phyloP scores from a whole-genome alignment of 2,329 filamentous ascomycete species.

The Pestalotiopsis sp. region DNA sequence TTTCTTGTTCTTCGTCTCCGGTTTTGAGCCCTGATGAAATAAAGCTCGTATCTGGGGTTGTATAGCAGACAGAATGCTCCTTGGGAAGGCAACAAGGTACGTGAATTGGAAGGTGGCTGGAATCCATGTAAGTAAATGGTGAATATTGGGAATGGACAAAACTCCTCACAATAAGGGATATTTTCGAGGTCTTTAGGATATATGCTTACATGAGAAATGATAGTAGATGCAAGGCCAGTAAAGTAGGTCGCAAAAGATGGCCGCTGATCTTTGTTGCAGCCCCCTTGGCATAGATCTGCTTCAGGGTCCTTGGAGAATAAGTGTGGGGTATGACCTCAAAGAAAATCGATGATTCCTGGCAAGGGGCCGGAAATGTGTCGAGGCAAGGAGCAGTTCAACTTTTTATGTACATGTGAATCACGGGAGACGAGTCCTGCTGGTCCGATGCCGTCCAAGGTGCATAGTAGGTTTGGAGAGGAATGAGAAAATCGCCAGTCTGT shows the following conservation, averaged over 20 bases:
- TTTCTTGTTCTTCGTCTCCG: neutral
- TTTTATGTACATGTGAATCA: constrained; percentile 6
- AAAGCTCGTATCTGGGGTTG: no score
- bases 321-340: constrained; percentile 7
- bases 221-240: neutral
- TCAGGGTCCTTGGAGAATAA: constrained; percentile 4
- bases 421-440: neutral
- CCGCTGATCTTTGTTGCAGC: constrained; percentile 7
- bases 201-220: neutral
- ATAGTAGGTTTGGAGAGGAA: neutral
- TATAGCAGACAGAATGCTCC: neutral
- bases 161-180: neutral
- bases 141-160: neutral
- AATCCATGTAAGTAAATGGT: neutral
- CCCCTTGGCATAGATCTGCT: constrained; percentile 11
- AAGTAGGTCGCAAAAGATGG: constrained; percentile 7
- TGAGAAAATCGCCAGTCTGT: constrained; percentile 8
- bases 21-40: no score
- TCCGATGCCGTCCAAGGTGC: neutral
- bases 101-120: neutral
- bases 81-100: neutral
- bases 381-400: neutral
- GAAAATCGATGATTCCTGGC: neutral
- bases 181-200: neutral
- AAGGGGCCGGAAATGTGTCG: neutral